phyloP scores from a whole-genome alignment of 2,329 filamentous ascomycete species.

The Botrytis galanthina region DNA sequence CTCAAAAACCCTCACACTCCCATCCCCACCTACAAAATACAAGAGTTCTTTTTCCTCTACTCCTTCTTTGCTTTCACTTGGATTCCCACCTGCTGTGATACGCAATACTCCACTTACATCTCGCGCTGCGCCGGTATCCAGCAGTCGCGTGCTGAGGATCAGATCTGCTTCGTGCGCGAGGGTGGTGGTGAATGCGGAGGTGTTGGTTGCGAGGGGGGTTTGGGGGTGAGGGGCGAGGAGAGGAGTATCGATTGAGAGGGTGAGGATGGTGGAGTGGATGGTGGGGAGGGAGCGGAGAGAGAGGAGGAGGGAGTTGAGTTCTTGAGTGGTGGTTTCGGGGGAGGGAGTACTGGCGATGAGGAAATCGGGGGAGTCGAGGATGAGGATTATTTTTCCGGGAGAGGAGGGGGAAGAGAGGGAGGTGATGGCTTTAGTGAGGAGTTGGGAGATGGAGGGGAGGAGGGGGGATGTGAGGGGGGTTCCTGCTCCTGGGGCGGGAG shows the following conservation, averaged over 20 bases:
- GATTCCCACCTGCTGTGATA: slow-evolving; percentile 58
- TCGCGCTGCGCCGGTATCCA: slow-evolving; percentile 85
- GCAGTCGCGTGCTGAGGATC: slow-evolving; percentile 67
- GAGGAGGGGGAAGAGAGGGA: neutral
- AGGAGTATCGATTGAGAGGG: slow-evolving; percentile 68
- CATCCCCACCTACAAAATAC: slow-evolving; percentile 79
- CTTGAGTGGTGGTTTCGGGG: neutral
- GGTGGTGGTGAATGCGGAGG: slow-evolving; percentile 68
- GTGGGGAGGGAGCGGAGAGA: neutral
- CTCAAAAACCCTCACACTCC: slow-evolving; percentile 79
- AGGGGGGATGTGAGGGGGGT: neutral
- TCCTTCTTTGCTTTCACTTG: slow-evolving; percentile 15
- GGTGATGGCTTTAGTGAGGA: neutral
- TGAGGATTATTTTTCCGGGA: slow-evolving; percentile 2
- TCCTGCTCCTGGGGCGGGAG: neutral
- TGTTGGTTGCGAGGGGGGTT: slow-evolving; percentile 62
- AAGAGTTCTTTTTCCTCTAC: slow-evolving; percentile 67
- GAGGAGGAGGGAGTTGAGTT: neutral
- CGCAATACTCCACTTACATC: slow-evolving; percentile 89
- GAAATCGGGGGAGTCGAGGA: slow-evolving; percentile 2
- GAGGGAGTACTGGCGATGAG: neutral
- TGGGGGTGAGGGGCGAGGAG: slow-evolving; percentile 62
- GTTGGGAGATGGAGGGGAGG: neutral
- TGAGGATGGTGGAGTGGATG: slow-evolving; percentile 60
- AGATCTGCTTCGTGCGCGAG: slow-evolving; percentile 73